phyloP scores from a whole-genome alignment of 1,284 basidiomycete species.

The Mycosarcoma mackinlayi region DNA sequence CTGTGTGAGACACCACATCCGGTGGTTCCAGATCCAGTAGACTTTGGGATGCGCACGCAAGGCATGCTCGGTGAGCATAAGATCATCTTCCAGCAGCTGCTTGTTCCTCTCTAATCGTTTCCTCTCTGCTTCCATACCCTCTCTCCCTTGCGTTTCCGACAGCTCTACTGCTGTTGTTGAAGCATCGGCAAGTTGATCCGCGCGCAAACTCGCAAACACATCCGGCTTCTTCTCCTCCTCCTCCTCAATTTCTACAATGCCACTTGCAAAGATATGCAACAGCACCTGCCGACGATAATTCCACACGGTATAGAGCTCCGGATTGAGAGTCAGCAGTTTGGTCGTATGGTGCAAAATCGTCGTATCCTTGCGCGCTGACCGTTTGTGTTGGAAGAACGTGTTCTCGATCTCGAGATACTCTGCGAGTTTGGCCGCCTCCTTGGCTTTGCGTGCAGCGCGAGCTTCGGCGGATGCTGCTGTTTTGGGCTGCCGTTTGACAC shows the following conservation, averaged over 20 bases:
- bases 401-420: slow-evolving; percentile 50
- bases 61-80: slow-evolving; percentile 61
- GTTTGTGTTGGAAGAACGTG: slow-evolving; percentile 44
- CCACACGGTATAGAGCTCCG: slow-evolving; percentile 66
- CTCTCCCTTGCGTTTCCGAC: no score
- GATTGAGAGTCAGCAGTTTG: slow-evolving; percentile 60
- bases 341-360: slow-evolving; percentile 54
- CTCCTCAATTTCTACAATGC: not conserved
- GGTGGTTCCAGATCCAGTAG: slow-evolving; percentile 68
- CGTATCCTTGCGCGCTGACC: slow-evolving; percentile 15
- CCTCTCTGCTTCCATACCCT: not conserved
- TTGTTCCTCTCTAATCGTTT: slow-evolving; percentile 5
- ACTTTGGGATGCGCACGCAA: slow-evolving; percentile 65
- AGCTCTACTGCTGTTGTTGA: no score
- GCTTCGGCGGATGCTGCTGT: slow-evolving; percentile 31
- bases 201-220: slow-evolving; percentile 43
- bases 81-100: slow-evolving; percentile 51
- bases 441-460: slow-evolving; percentile 51
- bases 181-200: no score
- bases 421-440: slow-evolving; percentile 52
- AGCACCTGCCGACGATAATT: slow-evolving; percentile 62
- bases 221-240: slow-evolving; percentile 18
- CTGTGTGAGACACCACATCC: slow-evolving; percentile 62
- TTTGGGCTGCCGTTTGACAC: slow-evolving; percentile 46
- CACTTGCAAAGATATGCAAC: slow-evolving; percentile 32